Conservation (phyloP, 768 basidiomycete species). For the Coprinopsis marcescibilis region DNA sequence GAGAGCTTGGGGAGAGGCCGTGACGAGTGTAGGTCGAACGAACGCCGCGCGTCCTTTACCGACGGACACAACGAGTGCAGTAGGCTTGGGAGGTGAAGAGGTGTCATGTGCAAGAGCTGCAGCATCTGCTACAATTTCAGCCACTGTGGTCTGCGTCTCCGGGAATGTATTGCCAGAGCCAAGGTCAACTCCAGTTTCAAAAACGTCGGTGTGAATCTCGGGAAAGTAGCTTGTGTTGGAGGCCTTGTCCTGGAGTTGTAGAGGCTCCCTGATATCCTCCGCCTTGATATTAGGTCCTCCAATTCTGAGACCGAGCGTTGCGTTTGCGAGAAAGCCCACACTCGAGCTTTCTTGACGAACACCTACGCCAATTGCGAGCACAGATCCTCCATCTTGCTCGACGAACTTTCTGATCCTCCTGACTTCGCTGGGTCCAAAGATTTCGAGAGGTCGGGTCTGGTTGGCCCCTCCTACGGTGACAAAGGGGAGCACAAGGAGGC, state of each 20-base stretch:
- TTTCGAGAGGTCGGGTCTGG: constrained; percentile 1
- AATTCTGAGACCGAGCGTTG: not conserved
- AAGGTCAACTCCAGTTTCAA: not conserved
- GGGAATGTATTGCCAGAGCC: not conserved
- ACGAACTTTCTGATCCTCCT: constrained; percentile 11
- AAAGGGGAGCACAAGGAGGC: constrained; percentile 14
- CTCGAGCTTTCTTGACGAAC: constrained; percentile 7
- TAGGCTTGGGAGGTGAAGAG: not conserved
- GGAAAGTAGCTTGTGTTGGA: constrained; percentile 6
- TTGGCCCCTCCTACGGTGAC: constrained; percentile 2
- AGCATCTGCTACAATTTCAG: not conserved
- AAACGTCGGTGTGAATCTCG: not conserved
- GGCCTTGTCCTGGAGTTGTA: constrained; percentile 11
- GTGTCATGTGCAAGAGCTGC: no score
- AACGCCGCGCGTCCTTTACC: constrained; percentile 14
- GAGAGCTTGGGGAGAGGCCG: not conserved
- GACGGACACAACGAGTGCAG: constrained; percentile 16
- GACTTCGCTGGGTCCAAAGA: constrained; percentile 8
- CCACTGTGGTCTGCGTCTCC: not conserved
- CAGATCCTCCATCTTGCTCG: constrained; percentile 13
- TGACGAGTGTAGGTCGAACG: not conserved
- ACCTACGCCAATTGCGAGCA: constrained; percentile 12
- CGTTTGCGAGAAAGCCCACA: not conserved
- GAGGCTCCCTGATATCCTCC: not conserved
- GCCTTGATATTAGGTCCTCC: constrained; percentile 6